Evolutionary conservation across 768 basidiomycete genomes (phyloP).

Genomic region (Termitomyces heimii): DNA sequence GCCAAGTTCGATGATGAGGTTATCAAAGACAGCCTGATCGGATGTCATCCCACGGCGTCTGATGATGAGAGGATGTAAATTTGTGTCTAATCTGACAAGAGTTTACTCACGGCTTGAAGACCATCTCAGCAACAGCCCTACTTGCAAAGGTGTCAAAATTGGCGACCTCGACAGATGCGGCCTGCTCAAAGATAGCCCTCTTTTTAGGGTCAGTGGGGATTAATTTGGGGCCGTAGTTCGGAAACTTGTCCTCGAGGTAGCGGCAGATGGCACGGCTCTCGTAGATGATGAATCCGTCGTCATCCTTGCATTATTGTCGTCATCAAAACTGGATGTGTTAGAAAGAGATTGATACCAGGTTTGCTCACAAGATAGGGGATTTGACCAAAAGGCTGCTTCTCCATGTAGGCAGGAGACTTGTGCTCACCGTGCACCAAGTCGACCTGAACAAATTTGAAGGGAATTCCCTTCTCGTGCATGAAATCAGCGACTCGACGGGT

Average conservation of each 20-base stretch:
- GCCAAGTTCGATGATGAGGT: constrained; percentile 22
- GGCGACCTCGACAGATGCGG: constrained; percentile 42
- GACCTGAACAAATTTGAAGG: constrained; percentile 44
- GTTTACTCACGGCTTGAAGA: constrained; percentile 42
- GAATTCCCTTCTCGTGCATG: constrained; percentile 49
- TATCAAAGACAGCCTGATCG: constrained; percentile 15
- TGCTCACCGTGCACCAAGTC: constrained; percentile 40
- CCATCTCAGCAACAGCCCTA: constrained; percentile 38
- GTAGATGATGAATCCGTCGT: constrained; percentile 55
- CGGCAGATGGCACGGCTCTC: constrained; percentile 58
- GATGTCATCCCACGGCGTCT: constrained; percentile 7
- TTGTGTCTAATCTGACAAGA: too few species aligned
- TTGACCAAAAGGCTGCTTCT: constrained; percentile 60
- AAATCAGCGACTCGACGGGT: constrained; percentile 46
- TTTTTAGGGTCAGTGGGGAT: constrained; percentile 43
- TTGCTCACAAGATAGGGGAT: constrained; percentile 46
- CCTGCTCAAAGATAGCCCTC: constrained; percentile 38
- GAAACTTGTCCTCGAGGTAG: constrained; percentile 53
- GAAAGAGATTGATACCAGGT: not conserved
- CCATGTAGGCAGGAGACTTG: constrained; percentile 35
- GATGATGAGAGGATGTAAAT: not conserved
- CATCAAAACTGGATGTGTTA: not conserved
- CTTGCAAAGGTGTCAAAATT: constrained; percentile 42
- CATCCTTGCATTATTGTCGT: constrained; percentile 24
- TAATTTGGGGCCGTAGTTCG: constrained; percentile 41